Evolutionary conservation across 2,329 filamentous ascomycete species (phyloP).

Genomic region (Sporothrix inflata): DNA sequence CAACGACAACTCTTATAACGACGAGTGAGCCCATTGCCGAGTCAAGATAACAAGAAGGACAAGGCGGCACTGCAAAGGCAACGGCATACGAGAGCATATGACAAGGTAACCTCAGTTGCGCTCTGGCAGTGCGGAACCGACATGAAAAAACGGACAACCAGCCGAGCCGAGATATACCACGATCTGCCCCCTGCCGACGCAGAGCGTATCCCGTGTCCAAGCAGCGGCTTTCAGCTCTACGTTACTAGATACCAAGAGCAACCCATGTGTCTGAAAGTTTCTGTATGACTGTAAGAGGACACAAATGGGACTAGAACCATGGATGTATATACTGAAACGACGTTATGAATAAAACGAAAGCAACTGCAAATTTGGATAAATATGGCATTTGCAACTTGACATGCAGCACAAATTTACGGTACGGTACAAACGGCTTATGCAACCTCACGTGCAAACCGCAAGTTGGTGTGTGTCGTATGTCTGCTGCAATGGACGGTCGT

Average conservation of each 20-base stretch:
- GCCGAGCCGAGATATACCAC: background rate
- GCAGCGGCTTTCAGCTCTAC: background rate
- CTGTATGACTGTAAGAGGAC: background rate
- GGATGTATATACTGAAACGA: background rate
- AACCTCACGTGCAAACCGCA: conserved; percentile 13
- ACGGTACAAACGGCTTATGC: background rate
- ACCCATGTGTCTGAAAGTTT: background rate
- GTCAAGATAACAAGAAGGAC: background rate
- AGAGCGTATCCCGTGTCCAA: background rate
- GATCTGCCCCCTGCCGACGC: background rate
- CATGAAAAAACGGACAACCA: background rate
- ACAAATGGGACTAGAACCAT: background rate
- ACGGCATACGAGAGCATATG: background rate
- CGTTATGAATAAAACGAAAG: background rate
- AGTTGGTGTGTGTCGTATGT: background rate
- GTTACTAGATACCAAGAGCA: background rate
- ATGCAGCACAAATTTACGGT: background rate
- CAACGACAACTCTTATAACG: background rate
- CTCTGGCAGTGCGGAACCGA: background rate
- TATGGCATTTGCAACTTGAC: background rate
- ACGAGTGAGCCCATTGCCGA: background rate
- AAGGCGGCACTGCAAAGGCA: background rate
- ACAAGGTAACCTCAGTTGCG: background rate
- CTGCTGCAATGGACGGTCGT: background rate
- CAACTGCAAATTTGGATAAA: background rate